Evolutionary conservation across 176 grass and related monocot genomes (phyloP), one percentile per base, ranked within the genome.

Genomic region (Carex cristatella): DNA sequence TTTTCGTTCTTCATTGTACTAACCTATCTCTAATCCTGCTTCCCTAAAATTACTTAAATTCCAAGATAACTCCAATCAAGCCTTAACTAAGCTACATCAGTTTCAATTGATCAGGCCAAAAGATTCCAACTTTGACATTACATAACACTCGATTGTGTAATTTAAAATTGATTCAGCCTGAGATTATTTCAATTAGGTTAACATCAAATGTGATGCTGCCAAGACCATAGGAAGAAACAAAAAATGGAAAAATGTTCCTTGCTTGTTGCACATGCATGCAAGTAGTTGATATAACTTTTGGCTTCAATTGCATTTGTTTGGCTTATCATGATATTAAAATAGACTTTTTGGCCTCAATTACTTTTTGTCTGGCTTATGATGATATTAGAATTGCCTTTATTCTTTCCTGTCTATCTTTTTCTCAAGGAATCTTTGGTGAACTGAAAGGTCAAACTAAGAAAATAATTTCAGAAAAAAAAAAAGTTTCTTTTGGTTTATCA

Each of bases 351-450:
- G 51, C 19, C 23, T 53, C 71, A 76, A 14, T 76, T 76, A n/a
- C 46, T 53, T 76, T 74, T 76, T 76, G 71, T 54, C 53, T 53
- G 71, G n/a, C 19, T 76, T 54, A 54, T 76, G 18, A 54, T 76
- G 71, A 76, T 76, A 7, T 53, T 2, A 71, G 48, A 76, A 53
- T 54, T 27, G n/a, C 49, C 70, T 33, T 78, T 32, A 27, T 15
- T 55, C 4, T 57, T 78, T 57, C 51, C 12, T 77, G 73, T 32
- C 73, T 32, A 57, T 78, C 74, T 78, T 78, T 44, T 72, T 15
- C 13, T 16, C 28, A 56, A 78, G 28, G 74, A 57, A 57, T 78
- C 74, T 78, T 57, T 78, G 32, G 23, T 78, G 28, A 57, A 78
- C 53, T 2, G 1, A 78, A 77, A 57, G 5, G 13, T 2, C 8